Conservation (phyloP, 257 asterid genomes). For the Lycium ferocissimum region DNA sequence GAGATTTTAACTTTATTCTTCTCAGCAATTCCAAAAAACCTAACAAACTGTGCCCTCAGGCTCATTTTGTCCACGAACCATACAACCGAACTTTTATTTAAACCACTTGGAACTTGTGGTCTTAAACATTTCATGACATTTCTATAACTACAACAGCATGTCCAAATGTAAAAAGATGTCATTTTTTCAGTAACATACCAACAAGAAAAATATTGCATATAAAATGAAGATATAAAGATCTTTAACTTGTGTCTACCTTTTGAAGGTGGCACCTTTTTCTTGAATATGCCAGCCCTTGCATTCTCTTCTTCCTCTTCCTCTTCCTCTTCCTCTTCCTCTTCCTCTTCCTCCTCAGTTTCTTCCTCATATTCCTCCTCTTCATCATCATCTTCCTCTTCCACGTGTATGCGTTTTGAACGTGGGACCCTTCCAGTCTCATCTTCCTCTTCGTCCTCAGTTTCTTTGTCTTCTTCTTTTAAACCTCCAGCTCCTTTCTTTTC, state of each 20-base stretch:
- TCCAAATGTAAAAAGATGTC: no score
- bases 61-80: no score
- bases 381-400: not conserved
- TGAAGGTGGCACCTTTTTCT: not conserved
- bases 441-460: no score
- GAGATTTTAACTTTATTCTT: no score
- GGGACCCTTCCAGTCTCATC: no score
- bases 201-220: not conserved
- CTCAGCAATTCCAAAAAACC: no score
- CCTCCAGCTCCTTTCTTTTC: slow-evolving; percentile 17
- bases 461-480: not conserved
- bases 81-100: no score
- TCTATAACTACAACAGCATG: no score
- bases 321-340: not conserved
- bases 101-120: no score
- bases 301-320: not conserved
- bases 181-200: not conserved
- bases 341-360: not conserved
- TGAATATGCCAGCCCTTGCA: not conserved
- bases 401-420: not conserved
- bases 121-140: no score
- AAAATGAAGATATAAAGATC: not conserved
- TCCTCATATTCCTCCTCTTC: not conserved
- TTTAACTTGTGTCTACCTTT: not conserved
- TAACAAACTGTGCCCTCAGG: no score